Percentiles rank a stretch among this genome's conserved stretches.
These are phyloP conservation scores for Phaeosphaeria sp. DNA, from an alignment of 2,329 filamentous ascomycete genomes.

Conservation along the genomic window DNA sequence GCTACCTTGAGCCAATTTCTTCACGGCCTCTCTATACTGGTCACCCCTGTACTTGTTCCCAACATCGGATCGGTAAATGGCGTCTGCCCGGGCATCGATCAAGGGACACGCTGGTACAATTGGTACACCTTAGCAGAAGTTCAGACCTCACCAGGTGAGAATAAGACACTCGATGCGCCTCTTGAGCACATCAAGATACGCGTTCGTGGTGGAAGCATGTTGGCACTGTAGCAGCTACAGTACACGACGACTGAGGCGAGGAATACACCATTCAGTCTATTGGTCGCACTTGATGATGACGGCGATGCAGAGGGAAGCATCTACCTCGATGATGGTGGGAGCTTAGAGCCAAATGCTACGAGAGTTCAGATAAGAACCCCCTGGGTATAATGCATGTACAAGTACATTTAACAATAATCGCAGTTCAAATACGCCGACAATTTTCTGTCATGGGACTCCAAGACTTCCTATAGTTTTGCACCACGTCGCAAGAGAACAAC, in stretches of 20 bases:
- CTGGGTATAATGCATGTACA: not conserved
- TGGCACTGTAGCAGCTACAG: slow-evolving; percentile 41
- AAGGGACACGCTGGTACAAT: slow-evolving; percentile 72
- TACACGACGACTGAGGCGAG: slow-evolving; percentile 13
- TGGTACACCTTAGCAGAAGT: slow-evolving; percentile 71
- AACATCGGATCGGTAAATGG: slow-evolving; percentile 66
- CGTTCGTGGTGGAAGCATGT: slow-evolving; percentile 67
- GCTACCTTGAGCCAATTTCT: slow-evolving; percentile 71
- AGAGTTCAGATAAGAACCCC: slow-evolving; percentile 58
- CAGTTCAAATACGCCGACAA: not conserved
- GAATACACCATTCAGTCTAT: slow-evolving; percentile 56
- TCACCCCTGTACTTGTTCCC: slow-evolving; percentile 69
- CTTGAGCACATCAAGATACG: slow-evolving; percentile 73
- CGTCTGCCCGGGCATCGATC: slow-evolving; percentile 67
- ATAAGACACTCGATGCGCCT: slow-evolving; percentile 65
- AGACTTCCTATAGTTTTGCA: not conserved
- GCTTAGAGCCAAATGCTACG: slow-evolving; percentile 61
- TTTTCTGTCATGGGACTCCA: not conserved
- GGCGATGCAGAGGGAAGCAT: slow-evolving; percentile 64
- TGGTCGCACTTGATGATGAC: slow-evolving; percentile 63
- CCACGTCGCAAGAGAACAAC: not conserved
- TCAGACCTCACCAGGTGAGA: slow-evolving; percentile 55
- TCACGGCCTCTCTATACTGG: slow-evolving; percentile 67
- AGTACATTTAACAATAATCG: not conserved
- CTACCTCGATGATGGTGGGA: slow-evolving; percentile 77